Conservation (phyloP, 257 asterid species). For the Solanum clarkiae region DNA sequence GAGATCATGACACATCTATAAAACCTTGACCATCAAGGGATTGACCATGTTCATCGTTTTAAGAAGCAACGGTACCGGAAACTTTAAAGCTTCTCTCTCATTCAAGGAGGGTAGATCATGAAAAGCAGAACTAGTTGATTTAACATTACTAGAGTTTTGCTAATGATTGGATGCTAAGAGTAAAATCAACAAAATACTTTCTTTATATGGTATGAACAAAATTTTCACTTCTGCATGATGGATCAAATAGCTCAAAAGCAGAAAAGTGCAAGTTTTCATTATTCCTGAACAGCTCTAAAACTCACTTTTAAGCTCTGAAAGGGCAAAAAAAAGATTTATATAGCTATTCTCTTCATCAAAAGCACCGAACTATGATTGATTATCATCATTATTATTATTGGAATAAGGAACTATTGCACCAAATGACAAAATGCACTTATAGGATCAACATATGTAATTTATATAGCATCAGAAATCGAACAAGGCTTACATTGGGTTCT, state of each 20-base stretch:
- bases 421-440: constrained; percentile 1
- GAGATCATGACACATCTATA: background rate
- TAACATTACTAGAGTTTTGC: background rate
- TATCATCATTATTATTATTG: background rate
- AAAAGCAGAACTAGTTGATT: background rate
- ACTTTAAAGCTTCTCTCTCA: background rate
- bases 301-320: background rate
- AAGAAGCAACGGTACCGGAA: background rate
- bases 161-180: background rate
- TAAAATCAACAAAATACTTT: background rate
- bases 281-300: background rate
- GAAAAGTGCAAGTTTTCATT: background rate
- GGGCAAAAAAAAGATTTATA: background rate
- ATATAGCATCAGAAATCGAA: background rate
- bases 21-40: background rate
- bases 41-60: background rate
- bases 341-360: background rate
- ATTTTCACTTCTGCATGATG: background rate
- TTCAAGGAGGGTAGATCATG: background rate
- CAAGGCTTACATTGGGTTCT: constrained; percentile 50
- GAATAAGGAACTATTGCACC: background rate
- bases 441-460: background rate
- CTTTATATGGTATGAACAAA: background rate
- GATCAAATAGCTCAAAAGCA: background rate
- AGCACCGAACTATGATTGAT: background rate